phyloP scores from a whole-genome alignment of 768 basidiomycete genomes.

The Sarcomyxa edulis region DNA sequence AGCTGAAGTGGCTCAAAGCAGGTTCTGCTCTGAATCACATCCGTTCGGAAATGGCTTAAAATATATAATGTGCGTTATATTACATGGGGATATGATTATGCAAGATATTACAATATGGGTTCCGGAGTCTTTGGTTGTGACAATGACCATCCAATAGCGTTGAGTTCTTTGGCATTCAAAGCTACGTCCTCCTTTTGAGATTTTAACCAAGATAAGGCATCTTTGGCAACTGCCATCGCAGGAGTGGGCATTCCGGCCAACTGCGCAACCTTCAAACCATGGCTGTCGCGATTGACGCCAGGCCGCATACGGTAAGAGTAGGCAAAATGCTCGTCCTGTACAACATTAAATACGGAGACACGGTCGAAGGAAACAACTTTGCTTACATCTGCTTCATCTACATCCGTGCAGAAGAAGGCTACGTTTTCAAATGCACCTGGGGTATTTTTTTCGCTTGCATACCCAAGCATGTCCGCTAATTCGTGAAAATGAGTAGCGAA shows the following conservation, averaged over 20 bases:
- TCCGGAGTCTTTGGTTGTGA: slow-evolving; percentile 8
- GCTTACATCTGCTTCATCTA: slow-evolving; percentile 72
- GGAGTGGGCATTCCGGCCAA: slow-evolving; percentile 76
- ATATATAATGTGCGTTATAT: too few species aligned
- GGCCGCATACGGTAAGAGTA: slow-evolving; percentile 79
- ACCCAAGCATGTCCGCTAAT: slow-evolving; percentile 77
- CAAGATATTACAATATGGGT: slow-evolving; percentile 4
- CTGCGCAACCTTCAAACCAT: slow-evolving; percentile 86
- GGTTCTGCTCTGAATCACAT: slow-evolving; percentile 93
- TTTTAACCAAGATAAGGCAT: slow-evolving; percentile 39
- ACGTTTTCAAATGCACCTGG: slow-evolving; percentile 52
- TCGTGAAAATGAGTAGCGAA: slow-evolving; percentile 99
- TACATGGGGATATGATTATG: slow-evolving; percentile 1
- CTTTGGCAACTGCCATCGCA: slow-evolving; percentile 56
- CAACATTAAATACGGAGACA: background rate
- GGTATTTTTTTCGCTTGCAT: slow-evolving; percentile 36
- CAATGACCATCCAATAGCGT: slow-evolving; percentile 23
- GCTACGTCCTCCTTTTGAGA: slow-evolving; percentile 14
- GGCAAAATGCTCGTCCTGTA: slow-evolving; percentile 69
- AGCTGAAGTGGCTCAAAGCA: slow-evolving; percentile 83
- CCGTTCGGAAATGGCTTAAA: slow-evolving; percentile 44
- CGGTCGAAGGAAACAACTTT: background rate
- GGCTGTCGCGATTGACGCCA: slow-evolving; percentile 87
- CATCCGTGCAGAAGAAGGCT: slow-evolving; percentile 85
- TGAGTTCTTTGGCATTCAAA: slow-evolving; percentile 21